Percentiles rank a stretch among this genome's conserved stretches.
Evolutionary conservation across 1,284 basidiomycete genomes (phyloP).

Genomic region (Anthracocystis setariae): DNA sequence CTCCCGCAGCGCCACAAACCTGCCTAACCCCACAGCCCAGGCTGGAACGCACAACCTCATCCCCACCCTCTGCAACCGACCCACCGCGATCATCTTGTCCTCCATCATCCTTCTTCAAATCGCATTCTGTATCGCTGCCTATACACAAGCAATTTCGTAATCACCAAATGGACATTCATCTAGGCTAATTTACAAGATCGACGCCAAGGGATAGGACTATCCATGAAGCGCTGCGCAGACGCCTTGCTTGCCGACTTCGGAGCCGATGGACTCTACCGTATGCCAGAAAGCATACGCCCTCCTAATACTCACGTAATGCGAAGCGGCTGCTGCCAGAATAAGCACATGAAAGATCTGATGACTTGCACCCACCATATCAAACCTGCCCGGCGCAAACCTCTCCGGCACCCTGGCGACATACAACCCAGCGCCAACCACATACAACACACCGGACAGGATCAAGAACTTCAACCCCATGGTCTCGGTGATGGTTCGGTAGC

Average conservation of each 20-base stretch:
- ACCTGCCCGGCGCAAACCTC: conserved; percentile 78
- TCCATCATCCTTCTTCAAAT: neutral
- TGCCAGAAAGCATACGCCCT: conserved; percentile 65
- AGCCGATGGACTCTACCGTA: conserved; percentile 45
- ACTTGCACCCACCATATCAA: conserved; percentile 75
- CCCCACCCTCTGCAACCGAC: too few relatives aligned
- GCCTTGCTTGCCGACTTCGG: conserved; percentile 19
- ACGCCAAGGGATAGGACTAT: neutral
- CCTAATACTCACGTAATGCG: conserved; percentile 73
- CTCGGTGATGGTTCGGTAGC: conserved; percentile 65
- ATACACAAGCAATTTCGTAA: neutral
- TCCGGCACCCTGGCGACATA: conserved; percentile 83
- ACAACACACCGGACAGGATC: conserved; percentile 51
- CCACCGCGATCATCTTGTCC: neutral
- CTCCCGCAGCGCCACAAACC: too few relatives aligned
- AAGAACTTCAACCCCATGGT: conserved; percentile 60
- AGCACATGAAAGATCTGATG: conserved; percentile 77
- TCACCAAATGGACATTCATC: neutral
- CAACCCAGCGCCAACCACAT: conserved; percentile 56
- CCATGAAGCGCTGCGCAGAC: conserved; percentile 46
- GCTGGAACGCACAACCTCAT: too few relatives aligned
- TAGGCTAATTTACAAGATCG: too few relatives aligned
- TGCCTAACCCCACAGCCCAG: too few relatives aligned
- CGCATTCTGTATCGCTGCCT: neutral
- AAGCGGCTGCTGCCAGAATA: conserved; percentile 80